phyloP scores from a whole-genome alignment of 495 filamentous ascomycete genomes.

The Penicillium riverlandense region DNA sequence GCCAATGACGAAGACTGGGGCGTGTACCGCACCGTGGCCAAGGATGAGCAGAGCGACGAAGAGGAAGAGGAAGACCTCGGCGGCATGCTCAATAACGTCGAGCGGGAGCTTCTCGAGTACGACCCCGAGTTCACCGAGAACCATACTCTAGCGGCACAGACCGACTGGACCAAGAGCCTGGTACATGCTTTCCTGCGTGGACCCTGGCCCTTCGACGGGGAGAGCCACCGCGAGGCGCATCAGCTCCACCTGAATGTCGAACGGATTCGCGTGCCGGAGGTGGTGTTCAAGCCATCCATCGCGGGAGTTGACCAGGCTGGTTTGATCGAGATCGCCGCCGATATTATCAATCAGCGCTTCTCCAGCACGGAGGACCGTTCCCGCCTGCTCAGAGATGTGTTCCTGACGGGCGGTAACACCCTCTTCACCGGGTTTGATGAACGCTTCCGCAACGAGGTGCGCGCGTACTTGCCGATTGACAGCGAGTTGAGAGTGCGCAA shows the following conservation, averaged over 20 bases:
- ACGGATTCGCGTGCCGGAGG: constrained; percentile 90
- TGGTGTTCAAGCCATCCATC: constrained; percentile 91
- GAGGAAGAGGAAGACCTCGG: constrained; percentile 83
- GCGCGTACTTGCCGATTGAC: constrained; percentile 64
- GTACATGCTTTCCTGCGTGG: constrained; percentile 86
- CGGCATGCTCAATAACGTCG: constrained; percentile 60
- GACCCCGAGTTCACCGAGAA: constrained; percentile 86
- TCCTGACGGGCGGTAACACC: constrained; percentile 90
- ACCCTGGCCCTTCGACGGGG: constrained; percentile 74
- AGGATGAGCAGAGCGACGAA: constrained; percentile 66
- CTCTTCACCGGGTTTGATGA: constrained; percentile 84
- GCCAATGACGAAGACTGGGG: constrained; percentile 98
- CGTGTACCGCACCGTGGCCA: constrained; percentile 86
- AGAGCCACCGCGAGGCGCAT: constrained; percentile 71
- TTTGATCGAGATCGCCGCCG: constrained; percentile 78
- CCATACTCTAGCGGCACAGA: constrained; percentile 82
- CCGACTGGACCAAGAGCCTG: constrained; percentile 87
- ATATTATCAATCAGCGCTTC: constrained; percentile 76
- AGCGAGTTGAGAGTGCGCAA: constrained; percentile 55
- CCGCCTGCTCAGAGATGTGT: constrained; percentile 73
- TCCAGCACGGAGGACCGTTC: constrained; percentile 47
- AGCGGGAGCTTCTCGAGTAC: constrained; percentile 76
- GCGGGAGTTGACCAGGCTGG: constrained; percentile 94
- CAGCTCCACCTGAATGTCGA: constrained; percentile 96
- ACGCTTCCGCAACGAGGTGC: constrained; percentile 63